Conservation (phyloP, 2,329 filamentous ascomycete species). For the Fusarium dlaminii region DNA sequence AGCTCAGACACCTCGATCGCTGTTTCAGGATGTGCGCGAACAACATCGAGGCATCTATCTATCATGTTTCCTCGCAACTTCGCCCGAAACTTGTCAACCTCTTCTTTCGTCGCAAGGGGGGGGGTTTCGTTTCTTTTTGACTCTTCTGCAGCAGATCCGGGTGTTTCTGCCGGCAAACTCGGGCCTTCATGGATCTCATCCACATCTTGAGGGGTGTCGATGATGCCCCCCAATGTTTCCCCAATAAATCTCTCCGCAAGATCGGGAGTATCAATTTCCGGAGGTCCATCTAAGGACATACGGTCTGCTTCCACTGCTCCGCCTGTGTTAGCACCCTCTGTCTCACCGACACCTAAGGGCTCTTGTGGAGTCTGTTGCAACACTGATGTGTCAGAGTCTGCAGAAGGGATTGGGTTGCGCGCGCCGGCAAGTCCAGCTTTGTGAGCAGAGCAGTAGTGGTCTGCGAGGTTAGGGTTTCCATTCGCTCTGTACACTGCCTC, state of each 20-base stretch:
- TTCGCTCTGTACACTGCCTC: conserved; percentile 88
- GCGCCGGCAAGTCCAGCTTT: conserved; percentile 64
- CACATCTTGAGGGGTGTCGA: conserved; percentile 37
- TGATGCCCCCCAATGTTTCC: conserved; percentile 44
- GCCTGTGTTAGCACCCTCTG: conserved; percentile 39
- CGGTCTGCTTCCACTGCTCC: conserved; percentile 47
- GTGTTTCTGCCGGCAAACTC: conserved; percentile 34
- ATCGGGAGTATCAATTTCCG: conserved; percentile 40
- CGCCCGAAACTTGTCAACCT: conserved; percentile 79
- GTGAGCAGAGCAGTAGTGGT: conserved; percentile 79
- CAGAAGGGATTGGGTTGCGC: conserved; percentile 73
- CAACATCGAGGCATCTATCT: conserved; percentile 88
- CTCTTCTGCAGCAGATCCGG: conserved; percentile 14
- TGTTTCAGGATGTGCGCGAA: conserved; percentile 85
- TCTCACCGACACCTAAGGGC: conserved; percentile 21
- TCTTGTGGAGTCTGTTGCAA: conserved; percentile 40
- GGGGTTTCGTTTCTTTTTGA: conserved; percentile 24
- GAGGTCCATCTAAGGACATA: conserved; percentile 51
- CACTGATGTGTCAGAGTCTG: conserved; percentile 59
- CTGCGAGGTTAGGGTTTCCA: conserved; percentile 67
- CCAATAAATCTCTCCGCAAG: conserved; percentile 38
- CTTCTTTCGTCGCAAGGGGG: conserved; percentile 67
- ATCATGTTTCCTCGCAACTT: conserved; percentile 81
- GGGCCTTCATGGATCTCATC: conserved; percentile 34
- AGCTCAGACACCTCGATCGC: conserved; percentile 93